phyloP scores from a whole-genome alignment of 2,329 filamentous ascomycete species.

The Huntiella omanensis region DNA sequence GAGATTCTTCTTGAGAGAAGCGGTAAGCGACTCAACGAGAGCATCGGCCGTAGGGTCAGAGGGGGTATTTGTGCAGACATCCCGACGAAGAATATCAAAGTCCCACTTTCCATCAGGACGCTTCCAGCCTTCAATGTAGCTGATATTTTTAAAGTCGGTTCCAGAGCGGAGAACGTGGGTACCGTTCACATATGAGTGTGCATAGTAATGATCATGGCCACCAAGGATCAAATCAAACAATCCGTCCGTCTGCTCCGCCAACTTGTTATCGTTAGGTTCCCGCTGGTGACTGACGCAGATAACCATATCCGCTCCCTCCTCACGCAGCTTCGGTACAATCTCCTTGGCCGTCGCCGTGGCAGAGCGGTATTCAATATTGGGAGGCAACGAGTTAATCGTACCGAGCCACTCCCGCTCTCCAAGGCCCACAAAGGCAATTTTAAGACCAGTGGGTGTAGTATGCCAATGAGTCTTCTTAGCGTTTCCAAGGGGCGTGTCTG shows the following conservation, averaged over 20 bases:
- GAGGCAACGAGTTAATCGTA: constrained; percentile 72
- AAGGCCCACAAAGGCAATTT: constrained; percentile 68
- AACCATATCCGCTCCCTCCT: constrained; percentile 64
- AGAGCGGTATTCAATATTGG: constrained; percentile 64
- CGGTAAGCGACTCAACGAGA: constrained; percentile 37
- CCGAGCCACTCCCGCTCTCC: constrained; percentile 79
- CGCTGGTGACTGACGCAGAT: constrained; percentile 71
- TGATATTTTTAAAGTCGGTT: constrained; percentile 81
- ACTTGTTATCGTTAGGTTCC: constrained; percentile 75
- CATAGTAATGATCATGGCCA: constrained; percentile 81
- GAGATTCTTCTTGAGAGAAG: constrained; percentile 54
- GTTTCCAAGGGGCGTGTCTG: constrained; percentile 55
- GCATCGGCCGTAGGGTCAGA: constrained; percentile 12
- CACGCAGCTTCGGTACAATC: constrained; percentile 52
- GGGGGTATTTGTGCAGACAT: constrained; percentile 50
- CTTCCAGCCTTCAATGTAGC: constrained; percentile 59
- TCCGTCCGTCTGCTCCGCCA: constrained; percentile 55
- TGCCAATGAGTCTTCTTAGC: constrained; percentile 59
- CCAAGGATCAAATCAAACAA: constrained; percentile 72
- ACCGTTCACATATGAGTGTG: constrained; percentile 56
- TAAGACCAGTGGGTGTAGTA: constrained; percentile 65
- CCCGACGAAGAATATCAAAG: constrained; percentile 56
- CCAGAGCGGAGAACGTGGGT: constrained; percentile 75
- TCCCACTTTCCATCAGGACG: constrained; percentile 40
- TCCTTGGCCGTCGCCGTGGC: constrained; percentile 58